These are phyloP conservation scores for Zalaria obscura DNA, from an alignment of 2,329 filamentous ascomycete species.

Conservation along the genomic window DNA sequence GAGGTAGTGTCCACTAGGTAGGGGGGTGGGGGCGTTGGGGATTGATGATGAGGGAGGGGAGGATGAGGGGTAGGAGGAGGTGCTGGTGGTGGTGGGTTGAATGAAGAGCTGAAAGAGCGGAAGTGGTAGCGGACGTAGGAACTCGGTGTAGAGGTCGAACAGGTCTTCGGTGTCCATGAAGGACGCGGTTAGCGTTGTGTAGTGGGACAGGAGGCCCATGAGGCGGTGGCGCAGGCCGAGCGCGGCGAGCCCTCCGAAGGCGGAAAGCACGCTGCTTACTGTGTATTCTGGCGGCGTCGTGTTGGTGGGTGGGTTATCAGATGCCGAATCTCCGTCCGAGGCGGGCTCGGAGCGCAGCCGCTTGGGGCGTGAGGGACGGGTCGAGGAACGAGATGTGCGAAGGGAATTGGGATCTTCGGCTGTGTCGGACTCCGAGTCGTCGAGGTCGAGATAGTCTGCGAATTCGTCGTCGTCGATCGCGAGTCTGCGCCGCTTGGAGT, in stretches of 20 bases:
- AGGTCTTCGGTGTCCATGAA: slow-evolving; percentile 41
- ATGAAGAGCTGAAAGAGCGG: slow-evolving; percentile 43
- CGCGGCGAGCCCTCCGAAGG: too few relatives aligned
- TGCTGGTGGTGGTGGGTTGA: slow-evolving; percentile 25
- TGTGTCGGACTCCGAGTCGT: slow-evolving; percentile 21
- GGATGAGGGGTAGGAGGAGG: slow-evolving; percentile 21
- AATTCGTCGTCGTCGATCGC: slow-evolving; percentile 47
- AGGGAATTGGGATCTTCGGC: slow-evolving; percentile 2
- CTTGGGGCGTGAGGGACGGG: too few relatives aligned
- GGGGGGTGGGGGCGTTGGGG: slow-evolving; percentile 32
- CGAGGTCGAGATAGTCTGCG: slow-evolving; percentile 46
- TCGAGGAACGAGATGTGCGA: background rate
- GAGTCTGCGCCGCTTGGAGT: slow-evolving; percentile 25
- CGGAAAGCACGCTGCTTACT: too few relatives aligned
- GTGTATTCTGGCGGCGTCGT: too few relatives aligned
- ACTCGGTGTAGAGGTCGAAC: slow-evolving; percentile 43
- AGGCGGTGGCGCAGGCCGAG: slow-evolving; percentile 43
- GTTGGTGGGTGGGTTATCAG: too few relatives aligned
- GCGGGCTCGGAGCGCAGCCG: too few relatives aligned
- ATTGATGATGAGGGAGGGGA: slow-evolving; percentile 38
- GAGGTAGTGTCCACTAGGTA: slow-evolving; percentile 8
- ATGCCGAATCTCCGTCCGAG: too few relatives aligned
- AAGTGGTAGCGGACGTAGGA: slow-evolving; percentile 44
- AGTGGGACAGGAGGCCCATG: slow-evolving; percentile 35
- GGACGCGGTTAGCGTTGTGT: slow-evolving; percentile 23